These are phyloP conservation scores for Bipolaris cookei DNA, from an alignment of 2,329 filamentous ascomycete genomes.

Conservation along the genomic window DNA sequence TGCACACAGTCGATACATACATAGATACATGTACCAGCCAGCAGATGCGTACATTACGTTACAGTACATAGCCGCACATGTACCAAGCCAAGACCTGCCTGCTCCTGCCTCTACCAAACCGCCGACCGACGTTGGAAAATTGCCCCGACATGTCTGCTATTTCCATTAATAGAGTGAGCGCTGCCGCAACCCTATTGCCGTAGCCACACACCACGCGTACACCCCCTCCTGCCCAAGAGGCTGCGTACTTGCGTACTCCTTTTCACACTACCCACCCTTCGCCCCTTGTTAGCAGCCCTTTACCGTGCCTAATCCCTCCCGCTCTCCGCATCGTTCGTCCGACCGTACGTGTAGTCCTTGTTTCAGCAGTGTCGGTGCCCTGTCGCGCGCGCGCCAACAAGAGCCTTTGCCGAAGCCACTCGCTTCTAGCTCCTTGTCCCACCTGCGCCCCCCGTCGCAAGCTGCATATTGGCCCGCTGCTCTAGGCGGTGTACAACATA, in stretches of 20 bases:
- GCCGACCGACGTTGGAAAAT: conserved; percentile 6
- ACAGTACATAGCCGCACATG: too few relatives aligned
- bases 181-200: neutral
- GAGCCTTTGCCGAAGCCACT: conserved; percentile 20
- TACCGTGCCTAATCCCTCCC: conserved; percentile 21
- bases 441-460: conserved; percentile 3
- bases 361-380: conserved; percentile 17
- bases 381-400: conserved; percentile 23
- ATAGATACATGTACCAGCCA: too few relatives aligned
- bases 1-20: neutral
- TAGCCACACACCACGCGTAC: conserved; percentile 1
- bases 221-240: neutral
- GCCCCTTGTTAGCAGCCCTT: conserved; percentile 8
- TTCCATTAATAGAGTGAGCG: conserved; percentile 17
- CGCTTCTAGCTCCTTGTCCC: conserved; percentile 15
- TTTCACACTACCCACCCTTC: conserved; percentile 8
- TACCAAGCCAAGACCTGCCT: conserved; percentile 1
- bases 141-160: neutral
- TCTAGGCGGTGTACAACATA: conserved; percentile 6
- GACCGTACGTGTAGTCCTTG: conserved; percentile 18
- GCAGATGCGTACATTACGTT: too few relatives aligned
- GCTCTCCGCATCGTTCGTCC: conserved; percentile 22
- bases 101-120: neutral
- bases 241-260: conserved; percentile 5
- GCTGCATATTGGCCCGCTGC: neutral